Evolutionary conservation across 192 early-diverging fungal species (phyloP).

Genomic region (Pecoramyces ruminantium): DNA sequence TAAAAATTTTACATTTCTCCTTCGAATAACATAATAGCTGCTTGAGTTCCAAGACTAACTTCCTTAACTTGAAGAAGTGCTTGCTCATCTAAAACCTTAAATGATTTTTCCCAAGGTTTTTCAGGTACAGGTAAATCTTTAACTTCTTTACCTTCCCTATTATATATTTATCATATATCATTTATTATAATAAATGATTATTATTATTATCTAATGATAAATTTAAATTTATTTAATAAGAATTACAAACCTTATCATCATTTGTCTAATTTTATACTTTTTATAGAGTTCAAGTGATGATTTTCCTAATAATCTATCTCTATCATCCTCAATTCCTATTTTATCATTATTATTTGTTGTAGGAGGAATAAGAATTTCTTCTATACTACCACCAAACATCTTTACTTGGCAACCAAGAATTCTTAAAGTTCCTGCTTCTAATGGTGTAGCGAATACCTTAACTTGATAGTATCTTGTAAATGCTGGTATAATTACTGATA

Average conservation of each 20-base stretch:
- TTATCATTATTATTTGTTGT: constrained; percentile 18
- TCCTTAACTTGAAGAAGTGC: constrained; percentile 46
- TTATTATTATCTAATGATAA: no score
- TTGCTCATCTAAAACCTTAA: constrained; percentile 44
- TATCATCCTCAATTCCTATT: constrained; percentile 17
- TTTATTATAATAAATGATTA: no score
- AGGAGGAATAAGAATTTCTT: constrained; percentile 10
- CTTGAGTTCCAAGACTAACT: constrained; percentile 29
- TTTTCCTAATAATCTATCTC: constrained; percentile 9
- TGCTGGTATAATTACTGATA: constrained; percentile 46
- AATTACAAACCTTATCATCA: neutral
- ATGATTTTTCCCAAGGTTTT: constrained; percentile 17
- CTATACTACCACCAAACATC: neutral
- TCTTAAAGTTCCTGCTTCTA: constrained; percentile 30
- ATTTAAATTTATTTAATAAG: no score
- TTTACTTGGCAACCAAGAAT: constrained; percentile 34
- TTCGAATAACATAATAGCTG: constrained; percentile 66
- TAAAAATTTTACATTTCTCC: constrained; percentile 44
- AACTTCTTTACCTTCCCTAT: neutral
- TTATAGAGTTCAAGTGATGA: constrained; percentile 6
- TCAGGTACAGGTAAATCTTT: neutral
- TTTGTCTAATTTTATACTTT: constrained; percentile 4
- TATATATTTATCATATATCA: no score
- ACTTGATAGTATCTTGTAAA: constrained; percentile 33
- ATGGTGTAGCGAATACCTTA: constrained; percentile 46